Percentiles rank a stretch among this genome's conserved stretches.
Evolutionary conservation across 139 green algal species (phyloP).

Genomic region (Closterium sp.): DNA sequence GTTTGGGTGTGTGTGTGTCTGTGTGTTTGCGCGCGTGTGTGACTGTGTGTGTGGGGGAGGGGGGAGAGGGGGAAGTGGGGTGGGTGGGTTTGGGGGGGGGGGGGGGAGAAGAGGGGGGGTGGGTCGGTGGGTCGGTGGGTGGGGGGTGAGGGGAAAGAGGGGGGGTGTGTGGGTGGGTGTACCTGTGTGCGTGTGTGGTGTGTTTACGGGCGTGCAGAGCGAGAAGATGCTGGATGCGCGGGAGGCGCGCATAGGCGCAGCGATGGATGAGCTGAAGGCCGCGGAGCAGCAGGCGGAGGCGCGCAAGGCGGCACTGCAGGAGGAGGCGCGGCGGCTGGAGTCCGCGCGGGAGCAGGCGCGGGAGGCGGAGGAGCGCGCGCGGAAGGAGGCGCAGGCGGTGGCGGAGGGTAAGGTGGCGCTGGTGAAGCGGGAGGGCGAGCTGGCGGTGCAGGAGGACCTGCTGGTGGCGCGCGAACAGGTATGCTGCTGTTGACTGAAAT

Average conservation of each 20-base stretch:
- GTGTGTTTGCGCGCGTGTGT: no score
- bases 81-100: no score
- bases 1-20: no score
- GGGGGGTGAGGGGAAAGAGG: no score
- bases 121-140: no score
- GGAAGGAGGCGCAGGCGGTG: neutral
- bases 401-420: neutral
- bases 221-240: neutral
- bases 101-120: no score
- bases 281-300: neutral
- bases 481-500: neutral
- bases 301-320: neutral
- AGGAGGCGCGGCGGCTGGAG: neutral
- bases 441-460: neutral
- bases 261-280: neutral
- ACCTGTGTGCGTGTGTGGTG: neutral
- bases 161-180: neutral
- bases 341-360: neutral
- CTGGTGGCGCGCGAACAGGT: neutral
- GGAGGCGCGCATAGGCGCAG: neutral
- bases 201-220: neutral
- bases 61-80: no score
- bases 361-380: neutral
- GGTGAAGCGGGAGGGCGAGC: neutral
- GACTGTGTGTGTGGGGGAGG: no score